A percentile compares a stretch with the other conserved stretches of the same genome.
phyloP scores from a whole-genome alignment of 192 early-diverging fungal species.

The Diversispora eburnea region DNA sequence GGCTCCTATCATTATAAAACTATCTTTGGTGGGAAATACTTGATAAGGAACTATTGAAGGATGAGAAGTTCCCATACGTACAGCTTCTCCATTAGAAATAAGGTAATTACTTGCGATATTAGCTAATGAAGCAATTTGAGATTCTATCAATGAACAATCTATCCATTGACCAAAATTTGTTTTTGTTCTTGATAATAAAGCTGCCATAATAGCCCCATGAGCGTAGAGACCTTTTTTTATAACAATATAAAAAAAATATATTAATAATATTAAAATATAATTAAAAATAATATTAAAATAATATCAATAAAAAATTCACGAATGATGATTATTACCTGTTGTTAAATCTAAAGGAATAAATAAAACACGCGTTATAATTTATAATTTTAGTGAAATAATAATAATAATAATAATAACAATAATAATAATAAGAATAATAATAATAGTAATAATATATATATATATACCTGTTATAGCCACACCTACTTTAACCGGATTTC shows the following conservation, averaged over 20 bases:
- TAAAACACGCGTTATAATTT: constrained; percentile 13
- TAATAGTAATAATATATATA: constrained; percentile 13
- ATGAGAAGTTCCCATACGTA: constrained; percentile 84
- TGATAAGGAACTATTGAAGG: constrained; percentile 93
- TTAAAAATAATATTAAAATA: too few species aligned
- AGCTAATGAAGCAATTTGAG: constrained; percentile 80
- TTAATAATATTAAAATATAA: too few species aligned
- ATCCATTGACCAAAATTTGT: constrained; percentile 79
- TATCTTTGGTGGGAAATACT: constrained; percentile 73
- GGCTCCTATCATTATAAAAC: constrained; percentile 81
- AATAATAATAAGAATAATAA: not conserved
- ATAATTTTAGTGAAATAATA: not conserved
- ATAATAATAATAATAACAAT: not conserved
- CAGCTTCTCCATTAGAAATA: constrained; percentile 75
- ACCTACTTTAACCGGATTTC: constrained; percentile 88
- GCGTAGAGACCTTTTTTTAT: constrained; percentile 68
- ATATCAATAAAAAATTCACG: too few species aligned
- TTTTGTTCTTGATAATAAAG: constrained; percentile 61
- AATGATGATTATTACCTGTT: constrained; percentile 38
- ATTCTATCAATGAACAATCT: constrained; percentile 85
- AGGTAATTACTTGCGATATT: constrained; percentile 90
- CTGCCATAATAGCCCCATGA: constrained; percentile 88
- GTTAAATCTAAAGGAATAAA: constrained; percentile 47
- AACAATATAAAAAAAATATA: not conserved
- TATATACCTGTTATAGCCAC: constrained; percentile 89